Evolutionary conservation across 2,329 filamentous ascomycete genomes (phyloP).

Genomic region (Capronia americana): DNA sequence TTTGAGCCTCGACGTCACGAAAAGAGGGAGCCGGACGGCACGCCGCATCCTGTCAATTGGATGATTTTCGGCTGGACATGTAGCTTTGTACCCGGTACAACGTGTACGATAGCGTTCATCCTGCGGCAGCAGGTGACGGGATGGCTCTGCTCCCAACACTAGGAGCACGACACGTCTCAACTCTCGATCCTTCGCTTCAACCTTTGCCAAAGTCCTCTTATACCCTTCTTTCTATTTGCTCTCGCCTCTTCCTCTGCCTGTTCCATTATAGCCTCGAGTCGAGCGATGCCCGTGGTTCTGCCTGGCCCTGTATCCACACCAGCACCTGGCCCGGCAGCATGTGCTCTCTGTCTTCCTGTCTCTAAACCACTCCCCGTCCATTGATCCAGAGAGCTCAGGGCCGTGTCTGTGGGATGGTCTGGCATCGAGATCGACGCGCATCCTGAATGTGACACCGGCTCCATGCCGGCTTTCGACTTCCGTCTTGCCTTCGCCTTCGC

Average conservation of each 20-base stretch:
- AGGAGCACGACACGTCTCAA: neutral
- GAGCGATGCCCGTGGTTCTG: neutral
- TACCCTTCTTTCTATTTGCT: neutral
- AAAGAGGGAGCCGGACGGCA: neutral
- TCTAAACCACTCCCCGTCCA: neutral
- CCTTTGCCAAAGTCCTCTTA: neutral
- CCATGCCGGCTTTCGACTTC: neutral
- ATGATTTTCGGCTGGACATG: too few relatives aligned
- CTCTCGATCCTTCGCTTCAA: neutral
- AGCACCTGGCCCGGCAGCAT: neutral
- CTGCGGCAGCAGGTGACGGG: too few relatives aligned
- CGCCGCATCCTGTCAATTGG: too few relatives aligned
- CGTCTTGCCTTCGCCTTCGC: neutral
- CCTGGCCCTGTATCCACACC: neutral
- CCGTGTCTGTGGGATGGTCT: neutral
- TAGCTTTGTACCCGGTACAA: too few relatives aligned
- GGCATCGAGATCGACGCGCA: neutral
- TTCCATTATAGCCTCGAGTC: neutral
- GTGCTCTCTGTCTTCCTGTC: neutral
- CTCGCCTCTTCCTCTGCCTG: slow-evolving; percentile 6
- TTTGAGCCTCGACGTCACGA: neutral
- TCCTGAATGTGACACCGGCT: too few relatives aligned
- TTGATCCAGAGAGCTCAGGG: neutral
- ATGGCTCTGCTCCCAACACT: too few relatives aligned
- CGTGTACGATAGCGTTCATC: too few relatives aligned